Evolutionary conservation across 352 stramenopile species (phyloP), one percentile per base, ranked within the genome.

Genomic region (Globisporangium barbulae): DNA sequence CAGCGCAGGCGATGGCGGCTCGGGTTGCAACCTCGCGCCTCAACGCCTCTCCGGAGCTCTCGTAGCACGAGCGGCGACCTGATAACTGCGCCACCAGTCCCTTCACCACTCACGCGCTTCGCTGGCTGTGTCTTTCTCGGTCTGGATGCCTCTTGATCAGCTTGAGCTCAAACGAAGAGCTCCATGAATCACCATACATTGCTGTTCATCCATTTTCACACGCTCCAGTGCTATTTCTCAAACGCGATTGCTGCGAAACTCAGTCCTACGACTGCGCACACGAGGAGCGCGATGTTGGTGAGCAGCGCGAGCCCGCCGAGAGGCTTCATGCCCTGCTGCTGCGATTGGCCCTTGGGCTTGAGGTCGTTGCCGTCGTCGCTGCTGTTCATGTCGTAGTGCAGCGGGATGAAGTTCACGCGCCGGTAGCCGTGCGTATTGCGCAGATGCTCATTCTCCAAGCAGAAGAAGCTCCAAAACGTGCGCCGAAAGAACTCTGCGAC

Each of bases 381-480:
- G 2, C 90, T 79, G 37, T 76, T 79, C 57, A 87, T 81, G 63
- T 95, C 84, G 53, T 92, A 95, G 61, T 93, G 85, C 41, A 95
- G 61, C 44, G 87, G 87, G 54, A 94, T 92, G 44, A 94, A 94
- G 50, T 94, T 81, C 4, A 90, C 82, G 50, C 82, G 83, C 44
- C 80, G 83, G 61, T 92, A 95, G 33, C 85, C 85, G 59, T 93
- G 85, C 30, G 85, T 95, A 68, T 94, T 95, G 70, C 87, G 85
- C 55, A 94, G 57, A 53, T 94, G 85, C 71, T 95, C 87, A 53
- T 95, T 95, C 61, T 95, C 87, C 37, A 95, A 73, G 0, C 78
- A 74, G 55, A 95, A 95, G 59, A 95, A 93, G 67, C 87, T 91
- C 87, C 87, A 95, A 49, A 92, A 90, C 7, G 87, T 95, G 41